phyloP scores from a whole-genome alignment of 1,139 yeast genomes.

The Lodderomyces orthopsilosis region DNA sequence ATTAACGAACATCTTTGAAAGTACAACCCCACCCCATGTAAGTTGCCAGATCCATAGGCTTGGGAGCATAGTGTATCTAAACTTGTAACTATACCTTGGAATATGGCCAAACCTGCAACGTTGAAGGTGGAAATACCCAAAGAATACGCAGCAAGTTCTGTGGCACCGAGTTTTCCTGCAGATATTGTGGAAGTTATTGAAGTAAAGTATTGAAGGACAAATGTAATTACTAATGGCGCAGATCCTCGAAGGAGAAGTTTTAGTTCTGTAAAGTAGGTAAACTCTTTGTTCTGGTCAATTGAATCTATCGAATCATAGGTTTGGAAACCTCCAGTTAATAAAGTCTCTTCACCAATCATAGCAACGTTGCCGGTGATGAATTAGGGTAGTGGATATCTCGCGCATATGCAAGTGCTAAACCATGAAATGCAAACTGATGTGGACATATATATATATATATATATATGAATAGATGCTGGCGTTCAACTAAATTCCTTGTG shows the following conservation, averaged over 20 bases:
- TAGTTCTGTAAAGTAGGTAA: conserved; percentile 20
- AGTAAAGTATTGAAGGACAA: conserved; percentile 47
- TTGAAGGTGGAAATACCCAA: conserved; percentile 49
- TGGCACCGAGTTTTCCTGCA: conserved; percentile 47
- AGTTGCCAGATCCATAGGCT: conserved; percentile 43
- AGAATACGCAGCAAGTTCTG: conserved; percentile 48
- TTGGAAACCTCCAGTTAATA: conserved; percentile 28
- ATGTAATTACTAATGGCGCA: conserved; percentile 46
- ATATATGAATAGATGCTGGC: no score
- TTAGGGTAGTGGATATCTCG: no score
- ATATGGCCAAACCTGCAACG: conserved; percentile 45
- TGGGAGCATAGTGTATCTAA: conserved; percentile 54
- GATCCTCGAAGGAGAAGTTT: conserved; percentile 35
- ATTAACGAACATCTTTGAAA: conserved; percentile 40
- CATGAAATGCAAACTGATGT: no score
- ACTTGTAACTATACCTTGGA: conserved; percentile 56
- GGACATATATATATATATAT: background rate
- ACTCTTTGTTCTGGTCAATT: conserved; percentile 12
- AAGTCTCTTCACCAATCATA: conserved; percentile 33
- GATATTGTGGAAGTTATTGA: conserved; percentile 49
- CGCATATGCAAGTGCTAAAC: no score
- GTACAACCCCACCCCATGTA: conserved; percentile 34
- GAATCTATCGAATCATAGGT: conserved; percentile 16
- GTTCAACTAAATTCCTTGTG: background rate
- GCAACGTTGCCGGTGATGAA: no score